These are phyloP conservation scores for Trichoderma afroharzianum DNA, from an alignment of 2,329 filamentous ascomycete genomes.

Conservation along the genomic window DNA sequence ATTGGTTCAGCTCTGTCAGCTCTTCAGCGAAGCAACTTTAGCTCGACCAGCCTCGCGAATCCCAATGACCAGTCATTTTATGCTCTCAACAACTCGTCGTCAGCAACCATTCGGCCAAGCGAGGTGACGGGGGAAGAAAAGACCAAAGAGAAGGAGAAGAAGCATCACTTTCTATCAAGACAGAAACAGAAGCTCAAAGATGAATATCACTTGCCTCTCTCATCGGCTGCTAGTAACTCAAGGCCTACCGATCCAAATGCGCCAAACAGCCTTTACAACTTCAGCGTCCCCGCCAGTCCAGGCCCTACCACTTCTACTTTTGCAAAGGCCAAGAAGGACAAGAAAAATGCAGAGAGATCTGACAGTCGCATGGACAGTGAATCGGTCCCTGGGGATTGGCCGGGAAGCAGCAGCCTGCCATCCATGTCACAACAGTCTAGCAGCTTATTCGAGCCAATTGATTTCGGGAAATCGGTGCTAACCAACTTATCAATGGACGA, in stretches of 20 bases:
- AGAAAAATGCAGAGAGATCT: conserved; percentile 69
- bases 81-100: conserved; percentile 70
- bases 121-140: conserved; percentile 50
- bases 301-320: conserved; percentile 64
- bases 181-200: conserved; percentile 78
- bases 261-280: conserved; percentile 74
- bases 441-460: conserved; percentile 49
- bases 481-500: conserved; percentile 74
- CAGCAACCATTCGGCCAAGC: conserved; percentile 67
- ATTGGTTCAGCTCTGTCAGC: conserved; percentile 64
- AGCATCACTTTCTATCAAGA: conserved; percentile 74
- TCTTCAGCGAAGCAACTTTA: conserved; percentile 62
- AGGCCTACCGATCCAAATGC: conserved; percentile 70
- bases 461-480: conserved; percentile 53
- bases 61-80: conserved; percentile 62
- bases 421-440: conserved; percentile 42
- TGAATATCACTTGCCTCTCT: conserved; percentile 68
- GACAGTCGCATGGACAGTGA: conserved; percentile 51
- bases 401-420: conserved; percentile 50
- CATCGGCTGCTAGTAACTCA: conserved; percentile 73
- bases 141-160: conserved; percentile 61
- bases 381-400: conserved; percentile 47
- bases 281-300: conserved; percentile 70
- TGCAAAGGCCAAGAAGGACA: conserved; percentile 81
- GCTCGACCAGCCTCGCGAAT: conserved; percentile 69